Evolutionary conservation across 768 basidiomycete species (phyloP), one percentile per base, ranked within the genome.

Genomic region (Candolleomyces aberdarensis): DNA sequence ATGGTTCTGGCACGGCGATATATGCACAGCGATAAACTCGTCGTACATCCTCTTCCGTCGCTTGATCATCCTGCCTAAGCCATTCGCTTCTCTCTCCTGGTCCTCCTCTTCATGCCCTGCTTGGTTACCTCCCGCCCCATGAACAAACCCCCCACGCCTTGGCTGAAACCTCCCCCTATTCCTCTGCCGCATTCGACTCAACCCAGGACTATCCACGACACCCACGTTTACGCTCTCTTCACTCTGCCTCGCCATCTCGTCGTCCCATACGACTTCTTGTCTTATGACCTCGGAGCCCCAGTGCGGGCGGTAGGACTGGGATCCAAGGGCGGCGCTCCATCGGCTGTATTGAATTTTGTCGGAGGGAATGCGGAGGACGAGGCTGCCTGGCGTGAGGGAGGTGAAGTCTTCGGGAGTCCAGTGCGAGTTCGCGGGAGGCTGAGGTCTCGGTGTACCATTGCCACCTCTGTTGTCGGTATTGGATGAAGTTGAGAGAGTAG

Each of bases 1-100:
- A 64, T 84, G 82, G n/a, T 70, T 70, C n/a, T 81, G 82, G 62
- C 80, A 80, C 5, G 73, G 65, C 5, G 82, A 83, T 8, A 82
- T 75, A 58, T 82, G 83, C 4, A 76, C 82, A 81, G 81, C 82
- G 14, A 76, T 63, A 32, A 84, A 83, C 39, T 78, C 71, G 62
- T 86, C 83, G 36, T 76, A 69, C 58, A 72, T 53, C 36, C 49
- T 58, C 47, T 46, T 63, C 20, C 46, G 20, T n/a, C 32, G 32
- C 22, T 32, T 58, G 14, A 15, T 14, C 20, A 40, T 44, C 26
- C 1, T 14, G 5, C 36, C 36, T 11, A 36, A 36, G 8, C 36
- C 36, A 36, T 36, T 36, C 5, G 36, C 11, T 11, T 36, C 36
- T 1, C 15, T 13, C 3, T 20, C 20, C 40, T 19, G 1, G 19